These are phyloP conservation scores for Pythium aristosporum DNA, from an alignment of 352 stramenopile species.

Conservation along the genomic window DNA sequence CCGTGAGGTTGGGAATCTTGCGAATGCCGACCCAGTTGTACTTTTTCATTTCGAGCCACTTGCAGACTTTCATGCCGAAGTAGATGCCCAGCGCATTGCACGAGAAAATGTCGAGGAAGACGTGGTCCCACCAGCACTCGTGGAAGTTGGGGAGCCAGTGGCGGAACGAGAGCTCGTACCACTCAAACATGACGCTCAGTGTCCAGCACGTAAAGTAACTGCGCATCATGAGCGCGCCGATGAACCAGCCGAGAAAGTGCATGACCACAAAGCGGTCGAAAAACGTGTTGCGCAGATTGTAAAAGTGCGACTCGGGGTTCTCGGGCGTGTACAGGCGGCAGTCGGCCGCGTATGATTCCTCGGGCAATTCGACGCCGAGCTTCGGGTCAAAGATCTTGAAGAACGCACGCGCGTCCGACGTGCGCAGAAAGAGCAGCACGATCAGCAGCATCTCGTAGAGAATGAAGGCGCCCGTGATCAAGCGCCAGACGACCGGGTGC, in stretches of 20 bases:
- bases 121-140: conserved; percentile 95
- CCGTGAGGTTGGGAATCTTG: conserved; percentile 78
- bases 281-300: conserved; percentile 79
- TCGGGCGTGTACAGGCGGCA: conserved; percentile 87
- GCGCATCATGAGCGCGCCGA: conserved; percentile 83
- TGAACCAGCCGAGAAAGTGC: conserved; percentile 90
- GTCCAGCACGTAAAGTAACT: conserved; percentile 84
- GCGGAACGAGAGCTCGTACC: conserved; percentile 88
- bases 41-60: conserved; percentile 86
- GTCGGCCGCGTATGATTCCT: conserved; percentile 81
- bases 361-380: conserved; percentile 73
- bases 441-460: conserved; percentile 92
- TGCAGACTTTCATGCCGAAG: conserved; percentile 84
- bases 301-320: conserved; percentile 74
- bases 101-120: conserved; percentile 93
- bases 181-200: conserved; percentile 82
- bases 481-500: conserved; percentile 89
- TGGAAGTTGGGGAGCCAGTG: conserved; percentile 94
- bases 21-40: conserved; percentile 89
- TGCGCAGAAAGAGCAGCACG: conserved; percentile 82
- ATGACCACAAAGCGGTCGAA: conserved; percentile 89
- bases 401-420: conserved; percentile 76
- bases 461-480: conserved; percentile 90
- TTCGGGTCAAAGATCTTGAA: conserved; percentile 81
- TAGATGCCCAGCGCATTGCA: conserved; percentile 93